phyloP scores from a whole-genome alignment of 1,284 basidiomycete genomes.

The Microstroma glucosiphilum region DNA sequence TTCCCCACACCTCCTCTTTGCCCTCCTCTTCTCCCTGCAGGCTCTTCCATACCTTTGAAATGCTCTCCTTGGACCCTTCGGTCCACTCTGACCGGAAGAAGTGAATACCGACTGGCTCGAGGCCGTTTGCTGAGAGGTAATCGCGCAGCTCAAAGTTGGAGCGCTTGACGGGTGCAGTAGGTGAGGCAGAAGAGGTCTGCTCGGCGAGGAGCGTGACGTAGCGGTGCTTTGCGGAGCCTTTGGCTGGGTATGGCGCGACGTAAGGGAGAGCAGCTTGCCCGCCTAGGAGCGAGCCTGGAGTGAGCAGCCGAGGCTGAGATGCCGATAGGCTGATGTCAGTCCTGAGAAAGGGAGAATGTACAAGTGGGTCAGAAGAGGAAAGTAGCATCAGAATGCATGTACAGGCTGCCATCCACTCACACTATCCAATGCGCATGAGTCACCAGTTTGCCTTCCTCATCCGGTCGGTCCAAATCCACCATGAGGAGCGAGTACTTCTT shows the following conservation, averaged over 20 bases:
- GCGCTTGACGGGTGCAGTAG: conserved; percentile 48
- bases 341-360: too few species aligned
- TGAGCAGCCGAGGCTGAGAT: conserved; percentile 4
- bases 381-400: too few species aligned
- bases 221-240: conserved; percentile 76
- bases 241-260: conserved; percentile 78
- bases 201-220: conserved; percentile 71
- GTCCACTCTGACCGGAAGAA: conserved; percentile 77
- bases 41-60: conserved; percentile 52
- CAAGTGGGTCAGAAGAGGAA: too few species aligned
- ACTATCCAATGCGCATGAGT: conserved; percentile 81
- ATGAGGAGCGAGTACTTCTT: conserved; percentile 81
- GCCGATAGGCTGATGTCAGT: conserved; percentile 52
- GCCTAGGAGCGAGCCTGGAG: conserved; percentile 3
- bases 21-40: background rate
- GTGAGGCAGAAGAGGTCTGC: conserved; percentile 54
- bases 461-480: conserved; percentile 82
- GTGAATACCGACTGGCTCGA: conserved; percentile 62
- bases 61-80: conserved; percentile 55
- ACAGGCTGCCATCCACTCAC: conserved; percentile 29
- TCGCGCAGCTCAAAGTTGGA: conserved; percentile 61
- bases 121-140: conserved; percentile 59
- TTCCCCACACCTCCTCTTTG: background rate
- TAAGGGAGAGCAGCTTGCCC: conserved; percentile 62
- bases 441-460: conserved; percentile 63